phyloP scores from a whole-genome alignment of 106 monocot genomes.

The Dioscorea alata region DNA sequence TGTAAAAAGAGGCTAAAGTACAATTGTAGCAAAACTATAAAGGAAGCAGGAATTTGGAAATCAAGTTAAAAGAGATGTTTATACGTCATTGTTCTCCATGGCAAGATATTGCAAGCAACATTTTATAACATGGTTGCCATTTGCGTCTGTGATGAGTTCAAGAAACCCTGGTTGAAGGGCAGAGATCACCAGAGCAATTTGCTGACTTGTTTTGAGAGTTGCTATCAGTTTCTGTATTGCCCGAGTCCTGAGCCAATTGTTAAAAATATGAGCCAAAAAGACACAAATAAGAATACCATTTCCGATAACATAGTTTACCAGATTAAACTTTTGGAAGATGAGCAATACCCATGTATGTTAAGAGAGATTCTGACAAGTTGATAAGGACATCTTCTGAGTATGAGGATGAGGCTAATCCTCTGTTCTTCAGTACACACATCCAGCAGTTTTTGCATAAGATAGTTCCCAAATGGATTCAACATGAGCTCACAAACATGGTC shows the following conservation, averaged over 20 bases:
- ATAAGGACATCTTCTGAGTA: slow-evolving; percentile 30
- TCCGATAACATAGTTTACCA: too few species aligned
- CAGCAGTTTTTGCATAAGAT: slow-evolving; percentile 84
- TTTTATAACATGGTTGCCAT: slow-evolving; percentile 65
- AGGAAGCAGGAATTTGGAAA: too few species aligned
- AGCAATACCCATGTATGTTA: slow-evolving; percentile 60
- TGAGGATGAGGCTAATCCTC: slow-evolving; percentile 31
- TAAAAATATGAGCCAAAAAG: neutral
- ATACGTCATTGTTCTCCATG: slow-evolving; percentile 47
- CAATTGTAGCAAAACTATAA: too few species aligned
- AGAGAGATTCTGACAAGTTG: slow-evolving; percentile 43
- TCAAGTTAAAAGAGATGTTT: neutral
- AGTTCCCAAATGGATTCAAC: slow-evolving; percentile 73
- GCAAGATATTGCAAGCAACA: slow-evolving; percentile 33
- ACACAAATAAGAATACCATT: neutral
- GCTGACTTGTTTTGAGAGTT: slow-evolving; percentile 27
- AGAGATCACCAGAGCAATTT: slow-evolving; percentile 28
- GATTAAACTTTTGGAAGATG: neutral
- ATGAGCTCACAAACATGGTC: slow-evolving; percentile 57
- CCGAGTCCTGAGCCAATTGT: slow-evolving; percentile 37
- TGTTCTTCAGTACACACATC: slow-evolving; percentile 64
- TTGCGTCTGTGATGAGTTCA: slow-evolving; percentile 41
- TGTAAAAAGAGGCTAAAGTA: too few species aligned
- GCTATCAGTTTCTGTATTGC: slow-evolving; percentile 51
- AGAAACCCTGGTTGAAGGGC: slow-evolving; percentile 40